Evolutionary conservation across 257 asterid genomes (phyloP).

Genomic region (Capsicum baccatum): DNA sequence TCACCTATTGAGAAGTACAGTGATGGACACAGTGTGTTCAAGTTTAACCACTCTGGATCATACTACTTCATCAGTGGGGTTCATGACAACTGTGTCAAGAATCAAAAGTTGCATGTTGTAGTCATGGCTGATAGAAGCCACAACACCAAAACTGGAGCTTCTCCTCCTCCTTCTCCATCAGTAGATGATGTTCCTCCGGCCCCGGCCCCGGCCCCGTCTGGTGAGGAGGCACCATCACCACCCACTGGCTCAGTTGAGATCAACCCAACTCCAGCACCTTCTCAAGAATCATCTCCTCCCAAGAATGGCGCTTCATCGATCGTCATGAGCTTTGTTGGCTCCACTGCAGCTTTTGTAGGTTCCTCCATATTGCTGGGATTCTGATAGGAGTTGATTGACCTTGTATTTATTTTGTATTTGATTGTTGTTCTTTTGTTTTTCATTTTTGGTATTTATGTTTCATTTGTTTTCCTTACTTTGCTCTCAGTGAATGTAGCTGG

Average conservation of each 20-base stretch:
- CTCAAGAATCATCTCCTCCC: conserved; percentile 52
- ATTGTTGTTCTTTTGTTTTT: neutral
- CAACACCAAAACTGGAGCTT: conserved; percentile 36
- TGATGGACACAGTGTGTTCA: conserved; percentile 60
- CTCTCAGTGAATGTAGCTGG: conserved; percentile 29
- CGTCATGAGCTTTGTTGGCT: conserved; percentile 40
- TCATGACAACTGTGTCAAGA: conserved; percentile 66
- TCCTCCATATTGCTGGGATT: conserved; percentile 46
- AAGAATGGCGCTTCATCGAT: conserved; percentile 49
- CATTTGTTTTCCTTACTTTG: conserved; percentile 33
- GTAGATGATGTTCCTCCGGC: conserved; percentile 40
- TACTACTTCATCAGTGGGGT: conserved; percentile 81
- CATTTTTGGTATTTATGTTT: conserved; percentile 25
- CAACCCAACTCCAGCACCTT: conserved; percentile 58
- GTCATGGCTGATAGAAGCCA: conserved; percentile 76
- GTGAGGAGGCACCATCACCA: conserved; percentile 50
- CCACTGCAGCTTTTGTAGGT: conserved; percentile 51
- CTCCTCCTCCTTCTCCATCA: conserved; percentile 46
- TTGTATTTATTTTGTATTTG: conserved; percentile 5
- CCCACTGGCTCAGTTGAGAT: conserved; percentile 34
- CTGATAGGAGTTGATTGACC: conserved; percentile 39
- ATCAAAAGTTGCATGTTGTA: conserved; percentile 59
- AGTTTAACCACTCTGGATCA: conserved; percentile 61
- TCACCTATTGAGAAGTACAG: conserved; percentile 53
- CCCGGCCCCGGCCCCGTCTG: conserved; percentile 55